Percentiles rank a stretch among this genome's conserved stretches.
phyloP scores from a whole-genome alignment of 345 rosid genomes.

The Melastoma malabathricum region DNA sequence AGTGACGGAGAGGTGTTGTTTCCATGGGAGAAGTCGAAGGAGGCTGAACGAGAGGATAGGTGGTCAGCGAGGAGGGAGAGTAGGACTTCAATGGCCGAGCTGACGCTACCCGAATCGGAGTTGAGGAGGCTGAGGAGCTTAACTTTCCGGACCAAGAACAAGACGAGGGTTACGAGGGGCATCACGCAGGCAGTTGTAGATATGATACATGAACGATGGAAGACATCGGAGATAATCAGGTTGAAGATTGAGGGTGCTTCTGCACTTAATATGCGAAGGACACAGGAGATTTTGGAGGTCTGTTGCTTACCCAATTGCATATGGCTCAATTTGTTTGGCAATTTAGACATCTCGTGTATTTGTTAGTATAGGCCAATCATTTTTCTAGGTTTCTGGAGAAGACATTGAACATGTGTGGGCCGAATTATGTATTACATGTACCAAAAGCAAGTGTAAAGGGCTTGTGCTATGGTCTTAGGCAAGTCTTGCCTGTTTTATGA shows the following conservation, averaged over 20 bases:
- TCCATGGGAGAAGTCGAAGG: conserved; percentile 72
- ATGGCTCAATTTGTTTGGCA: neutral
- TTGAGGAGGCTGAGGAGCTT: conserved; percentile 66
- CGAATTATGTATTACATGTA: too few species aligned
- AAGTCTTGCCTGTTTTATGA: too few species aligned
- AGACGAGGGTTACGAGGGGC: conserved; percentile 45
- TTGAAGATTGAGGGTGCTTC: conserved; percentile 69
- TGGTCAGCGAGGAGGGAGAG: conserved; percentile 44
- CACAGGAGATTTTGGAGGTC: conserved; percentile 92
- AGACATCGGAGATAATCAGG: conserved; percentile 63
- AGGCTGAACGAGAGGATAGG: conserved; percentile 22
- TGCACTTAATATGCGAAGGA: conserved; percentile 84
- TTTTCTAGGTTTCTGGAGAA: too few species aligned
- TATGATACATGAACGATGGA: conserved; percentile 67
- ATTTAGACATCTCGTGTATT: too few species aligned
- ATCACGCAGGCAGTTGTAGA: conserved; percentile 66
- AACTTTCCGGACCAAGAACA: conserved; percentile 51
- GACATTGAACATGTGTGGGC: too few species aligned
- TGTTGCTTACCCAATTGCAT: conserved; percentile 14
- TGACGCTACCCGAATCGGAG: conserved; percentile 64
- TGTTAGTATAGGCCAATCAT: too few species aligned
- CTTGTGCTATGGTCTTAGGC: too few species aligned
- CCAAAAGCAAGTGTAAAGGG: too few species aligned
- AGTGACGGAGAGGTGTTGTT: conserved; percentile 46
- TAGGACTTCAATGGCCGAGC: conserved; percentile 56